Evolutionary conservation across 345 rosid species (phyloP).

Genomic region (Acer saccharum): DNA sequence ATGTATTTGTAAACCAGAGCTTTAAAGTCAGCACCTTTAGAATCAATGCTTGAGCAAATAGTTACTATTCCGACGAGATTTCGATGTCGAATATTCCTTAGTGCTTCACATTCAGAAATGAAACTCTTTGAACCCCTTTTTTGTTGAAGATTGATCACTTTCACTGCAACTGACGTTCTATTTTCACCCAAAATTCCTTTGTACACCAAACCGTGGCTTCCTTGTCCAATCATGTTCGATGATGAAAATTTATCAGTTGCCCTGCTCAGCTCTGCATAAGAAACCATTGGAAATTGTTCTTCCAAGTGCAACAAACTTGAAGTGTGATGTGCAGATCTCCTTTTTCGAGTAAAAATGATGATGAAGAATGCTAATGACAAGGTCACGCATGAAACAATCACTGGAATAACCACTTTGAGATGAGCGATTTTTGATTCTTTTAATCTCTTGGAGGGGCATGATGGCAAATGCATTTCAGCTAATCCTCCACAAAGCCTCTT

Average conservation of each 20-base stretch:
- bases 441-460: neutral
- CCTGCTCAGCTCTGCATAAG: neutral
- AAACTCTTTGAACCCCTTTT: conserved; percentile 49
- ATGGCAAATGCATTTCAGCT: neutral
- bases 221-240: too few species aligned
- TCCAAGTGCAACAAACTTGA: neutral
- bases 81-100: conserved; percentile 37
- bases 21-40: conserved; percentile 15
- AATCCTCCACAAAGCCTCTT: neutral
- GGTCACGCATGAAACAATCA: neutral
- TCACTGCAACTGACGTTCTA: conserved; percentile 26
- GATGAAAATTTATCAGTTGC: too few species aligned
- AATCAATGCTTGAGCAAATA: conserved; percentile 26
- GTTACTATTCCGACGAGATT: conserved; percentile 48
- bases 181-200: conserved; percentile 12
- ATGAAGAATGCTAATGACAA: neutral
- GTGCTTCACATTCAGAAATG: conserved; percentile 44
- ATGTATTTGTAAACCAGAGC: conserved; percentile 29
- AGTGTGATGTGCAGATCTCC: neutral
- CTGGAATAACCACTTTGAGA: neutral
- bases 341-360: neutral
- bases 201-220: too few species aligned
- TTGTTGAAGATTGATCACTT: conserved; percentile 40
- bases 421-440: neutral
- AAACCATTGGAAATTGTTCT: conserved; percentile 5